Evolutionary conservation across 306 rosid genomes (phyloP).

Genomic region (Argentina anserina): DNA sequence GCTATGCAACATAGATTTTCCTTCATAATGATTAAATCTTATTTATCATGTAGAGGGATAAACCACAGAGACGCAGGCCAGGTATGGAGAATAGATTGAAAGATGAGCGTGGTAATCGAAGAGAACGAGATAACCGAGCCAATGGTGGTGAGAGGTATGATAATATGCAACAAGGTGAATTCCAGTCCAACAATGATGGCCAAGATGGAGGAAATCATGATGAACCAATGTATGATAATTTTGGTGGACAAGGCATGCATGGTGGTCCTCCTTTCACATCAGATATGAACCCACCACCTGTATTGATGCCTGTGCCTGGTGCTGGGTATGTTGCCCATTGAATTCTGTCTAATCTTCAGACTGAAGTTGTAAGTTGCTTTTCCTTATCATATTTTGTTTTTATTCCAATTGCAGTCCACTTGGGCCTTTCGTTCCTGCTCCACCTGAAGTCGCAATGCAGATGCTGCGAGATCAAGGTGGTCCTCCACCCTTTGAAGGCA

Average conservation of each 20-base stretch:
- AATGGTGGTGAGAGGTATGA: slow-evolving; percentile 64
- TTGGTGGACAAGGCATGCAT: slow-evolving; percentile 57
- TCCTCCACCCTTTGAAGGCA: slow-evolving; percentile 73
- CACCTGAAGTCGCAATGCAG: slow-evolving; percentile 99
- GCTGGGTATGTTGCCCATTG: slow-evolving; percentile 70
- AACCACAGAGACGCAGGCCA: slow-evolving; percentile 62
- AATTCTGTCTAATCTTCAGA: background rate
- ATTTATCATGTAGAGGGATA: slow-evolving; percentile 60
- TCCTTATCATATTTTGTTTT: background rate
- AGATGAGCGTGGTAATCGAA: slow-evolving; percentile 82
- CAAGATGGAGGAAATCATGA: slow-evolving; percentile 72
- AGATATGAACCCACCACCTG: slow-evolving; percentile 84
- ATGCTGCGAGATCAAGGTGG: slow-evolving; percentile 98
- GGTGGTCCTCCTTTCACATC: slow-evolving; percentile 69
- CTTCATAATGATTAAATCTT: background rate
- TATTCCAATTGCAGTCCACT: slow-evolving; percentile 61
- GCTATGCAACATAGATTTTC: background rate
- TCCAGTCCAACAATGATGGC: slow-evolving; percentile 56
- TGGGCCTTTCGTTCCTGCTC: slow-evolving; percentile 99
- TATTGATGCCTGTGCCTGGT: slow-evolving; percentile 99
- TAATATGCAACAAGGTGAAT: slow-evolving; percentile 58
- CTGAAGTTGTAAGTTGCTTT: background rate
- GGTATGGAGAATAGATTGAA: slow-evolving; percentile 71
- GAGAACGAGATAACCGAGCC: slow-evolving; percentile 70
- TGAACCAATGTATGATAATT: slow-evolving; percentile 78